These are phyloP conservation scores for Scytalidium sp. DNA, from an alignment of 2,329 filamentous ascomycete genomes.

Conservation along the genomic window DNA sequence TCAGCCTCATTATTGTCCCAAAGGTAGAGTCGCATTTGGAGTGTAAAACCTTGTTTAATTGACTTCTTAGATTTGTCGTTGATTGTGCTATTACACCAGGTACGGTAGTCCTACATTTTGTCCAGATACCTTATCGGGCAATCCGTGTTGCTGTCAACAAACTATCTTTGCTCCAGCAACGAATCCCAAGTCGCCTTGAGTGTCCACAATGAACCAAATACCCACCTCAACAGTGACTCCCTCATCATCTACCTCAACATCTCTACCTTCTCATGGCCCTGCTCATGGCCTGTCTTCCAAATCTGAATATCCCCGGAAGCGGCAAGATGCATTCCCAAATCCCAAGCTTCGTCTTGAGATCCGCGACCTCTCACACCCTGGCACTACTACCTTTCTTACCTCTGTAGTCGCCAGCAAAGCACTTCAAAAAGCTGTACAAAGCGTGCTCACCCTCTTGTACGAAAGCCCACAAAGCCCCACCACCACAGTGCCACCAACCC, in stretches of 20 bases:
- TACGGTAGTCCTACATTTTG: no score
- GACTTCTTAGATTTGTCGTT: neutral
- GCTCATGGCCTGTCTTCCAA: neutral
- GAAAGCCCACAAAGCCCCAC: constrained; percentile 36
- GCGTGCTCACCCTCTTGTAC: constrained; percentile 75
- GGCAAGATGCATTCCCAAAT: constrained; percentile 32
- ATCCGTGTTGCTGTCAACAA: no score
- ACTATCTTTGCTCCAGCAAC: neutral
- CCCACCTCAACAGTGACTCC: constrained; percentile 1
- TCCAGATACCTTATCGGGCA: no score
- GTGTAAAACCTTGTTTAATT: no score
- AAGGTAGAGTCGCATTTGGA: no score
- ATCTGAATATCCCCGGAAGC: neutral
- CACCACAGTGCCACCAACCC: constrained; percentile 56
- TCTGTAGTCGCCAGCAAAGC: constrained; percentile 60
- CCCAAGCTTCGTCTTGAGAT: constrained; percentile 60
- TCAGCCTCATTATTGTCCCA: no score
- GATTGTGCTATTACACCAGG: no score
- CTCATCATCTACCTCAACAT: constrained; percentile 14
- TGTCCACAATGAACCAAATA: neutral
- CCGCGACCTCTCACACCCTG: constrained; percentile 56
- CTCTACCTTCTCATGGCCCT: constrained; percentile 5
- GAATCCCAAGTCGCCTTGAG: neutral
- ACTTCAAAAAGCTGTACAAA: constrained; percentile 59
- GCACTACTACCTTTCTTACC: constrained; percentile 63